Conservation (phyloP, 306 rosid genomes). For the Hylodesmum podocarpum region DNA sequence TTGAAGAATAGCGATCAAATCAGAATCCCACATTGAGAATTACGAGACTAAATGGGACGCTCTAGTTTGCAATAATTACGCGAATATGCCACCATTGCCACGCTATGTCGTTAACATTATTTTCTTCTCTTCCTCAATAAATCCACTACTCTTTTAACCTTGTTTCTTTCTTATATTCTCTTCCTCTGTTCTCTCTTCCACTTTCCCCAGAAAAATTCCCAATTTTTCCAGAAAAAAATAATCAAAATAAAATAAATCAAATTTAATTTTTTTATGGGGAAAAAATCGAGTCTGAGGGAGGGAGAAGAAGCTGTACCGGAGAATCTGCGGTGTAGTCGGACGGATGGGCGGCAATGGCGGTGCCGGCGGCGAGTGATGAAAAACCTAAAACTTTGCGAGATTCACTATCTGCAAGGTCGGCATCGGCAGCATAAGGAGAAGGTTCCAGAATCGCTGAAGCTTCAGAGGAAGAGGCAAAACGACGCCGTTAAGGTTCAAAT, state of each 20-base stretch:
- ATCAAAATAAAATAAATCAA: not conserved
- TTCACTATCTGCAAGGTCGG: constrained; percentile 84
- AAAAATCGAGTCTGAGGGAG: constrained; percentile 9
- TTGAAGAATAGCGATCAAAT: constrained; percentile 19
- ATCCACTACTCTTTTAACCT: constrained; percentile 27
- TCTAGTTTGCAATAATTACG: constrained; percentile 37
- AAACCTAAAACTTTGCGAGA: constrained; percentile 84
- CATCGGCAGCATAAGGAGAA: constrained; percentile 78
- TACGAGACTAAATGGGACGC: constrained; percentile 48
- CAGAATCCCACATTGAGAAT: constrained; percentile 32
- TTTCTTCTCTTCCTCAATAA: constrained; percentile 31
- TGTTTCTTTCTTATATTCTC: not conserved
- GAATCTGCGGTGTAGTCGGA: constrained; percentile 80
- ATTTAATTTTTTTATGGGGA: constrained; percentile 15
- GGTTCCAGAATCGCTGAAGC: constrained; percentile 87
- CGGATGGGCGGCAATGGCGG: constrained; percentile 96
- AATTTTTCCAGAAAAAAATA: constrained; percentile 7
- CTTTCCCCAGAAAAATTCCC: constrained; percentile 32
- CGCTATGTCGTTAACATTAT: not conserved
- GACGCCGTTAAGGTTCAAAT: constrained; percentile 46
- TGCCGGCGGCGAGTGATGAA: constrained; percentile 81
- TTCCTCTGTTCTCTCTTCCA: constrained; percentile 1
- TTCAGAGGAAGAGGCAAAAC: constrained; percentile 54
- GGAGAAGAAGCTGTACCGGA: constrained; percentile 63
- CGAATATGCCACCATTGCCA: constrained; percentile 39